These are phyloP conservation scores for Strobilomyces confusus DNA, from an alignment of 768 basidiomycete genomes.

Conservation along the genomic window DNA sequence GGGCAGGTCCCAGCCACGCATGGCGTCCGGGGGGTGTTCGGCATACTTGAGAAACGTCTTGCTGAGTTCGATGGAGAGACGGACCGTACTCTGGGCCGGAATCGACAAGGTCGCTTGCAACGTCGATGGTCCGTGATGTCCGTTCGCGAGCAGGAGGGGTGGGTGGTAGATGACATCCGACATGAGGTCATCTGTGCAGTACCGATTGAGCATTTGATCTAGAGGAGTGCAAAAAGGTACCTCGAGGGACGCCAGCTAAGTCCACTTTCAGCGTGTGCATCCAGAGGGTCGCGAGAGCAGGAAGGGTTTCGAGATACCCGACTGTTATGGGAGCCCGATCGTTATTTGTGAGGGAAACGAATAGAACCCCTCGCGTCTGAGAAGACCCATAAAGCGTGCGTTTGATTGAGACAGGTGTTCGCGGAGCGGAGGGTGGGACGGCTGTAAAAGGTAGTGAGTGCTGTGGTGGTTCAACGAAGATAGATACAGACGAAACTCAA, in stretches of 20 bases:
- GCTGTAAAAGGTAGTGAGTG: slow-evolving; percentile 27
- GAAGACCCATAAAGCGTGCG: too few relatives aligned
- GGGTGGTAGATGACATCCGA: slow-evolving; percentile 57
- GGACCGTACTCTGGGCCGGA: too few relatives aligned
- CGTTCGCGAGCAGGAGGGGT: slow-evolving; percentile 29
- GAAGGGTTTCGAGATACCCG: too few relatives aligned
- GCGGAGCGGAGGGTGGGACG: slow-evolving; percentile 34
- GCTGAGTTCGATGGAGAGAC: too few relatives aligned
- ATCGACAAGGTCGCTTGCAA: too few relatives aligned
- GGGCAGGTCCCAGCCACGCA: slow-evolving; percentile 91
- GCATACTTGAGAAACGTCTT: slow-evolving; percentile 92
- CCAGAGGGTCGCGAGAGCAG: too few relatives aligned
- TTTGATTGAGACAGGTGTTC: slow-evolving; percentile 53
- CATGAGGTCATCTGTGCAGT: slow-evolving; percentile 53
- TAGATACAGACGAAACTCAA: slow-evolving; percentile 52
- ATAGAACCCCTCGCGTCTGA: too few relatives aligned
- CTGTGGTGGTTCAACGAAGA: background rate
- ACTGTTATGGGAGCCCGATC: too few relatives aligned
- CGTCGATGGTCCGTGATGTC: slow-evolving; percentile 48
- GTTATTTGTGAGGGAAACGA: too few relatives aligned
- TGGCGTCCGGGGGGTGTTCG: slow-evolving; percentile 94
- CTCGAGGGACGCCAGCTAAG: slow-evolving; percentile 43
- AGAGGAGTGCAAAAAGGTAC: slow-evolving; percentile 30
- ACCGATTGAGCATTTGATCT: background rate
- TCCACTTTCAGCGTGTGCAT: too few relatives aligned